Evolutionary conservation across 1,139 yeast species (phyloP).

Genomic region (Sugiyamaella japonica): DNA sequence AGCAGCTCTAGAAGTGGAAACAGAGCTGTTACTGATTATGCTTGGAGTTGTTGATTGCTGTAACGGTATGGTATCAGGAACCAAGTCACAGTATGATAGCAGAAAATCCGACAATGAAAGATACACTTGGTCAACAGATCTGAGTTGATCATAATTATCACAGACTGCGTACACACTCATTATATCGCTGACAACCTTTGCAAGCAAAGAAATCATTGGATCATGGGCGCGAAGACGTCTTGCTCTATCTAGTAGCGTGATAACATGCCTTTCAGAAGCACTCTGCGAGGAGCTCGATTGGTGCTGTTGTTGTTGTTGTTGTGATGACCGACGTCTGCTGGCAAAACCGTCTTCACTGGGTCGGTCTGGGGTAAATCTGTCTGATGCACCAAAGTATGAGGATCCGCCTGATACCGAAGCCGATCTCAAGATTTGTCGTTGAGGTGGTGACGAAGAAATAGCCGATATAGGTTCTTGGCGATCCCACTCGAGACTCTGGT

Average conservation of each 20-base stretch:
- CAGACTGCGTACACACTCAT: conserved; percentile 28
- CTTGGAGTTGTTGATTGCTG: background rate
- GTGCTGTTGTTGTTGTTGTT: conserved; percentile 8
- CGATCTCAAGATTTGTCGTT: background rate
- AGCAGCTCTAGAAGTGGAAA: background rate
- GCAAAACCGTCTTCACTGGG: background rate
- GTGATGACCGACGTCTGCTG: background rate
- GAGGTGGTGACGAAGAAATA: conserved; percentile 15
- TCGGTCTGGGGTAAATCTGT: conserved; percentile 5
- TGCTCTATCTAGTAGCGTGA: conserved; percentile 29
- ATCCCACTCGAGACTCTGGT: conserved; percentile 18
- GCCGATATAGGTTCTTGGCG: conserved; percentile 21
- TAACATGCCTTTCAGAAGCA: conserved; percentile 33
- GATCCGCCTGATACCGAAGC: conserved; percentile 3
- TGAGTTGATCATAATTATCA: conserved; percentile 17
- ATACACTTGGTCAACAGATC: conserved; percentile 31
- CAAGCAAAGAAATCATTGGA: conserved; percentile 31
- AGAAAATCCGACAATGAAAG: conserved; percentile 34
- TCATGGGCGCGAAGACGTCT: conserved; percentile 24
- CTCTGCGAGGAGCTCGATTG: conserved; percentile 25
- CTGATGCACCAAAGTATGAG: background rate
- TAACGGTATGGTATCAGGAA: conserved; percentile 9
- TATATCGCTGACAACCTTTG: conserved; percentile 33
- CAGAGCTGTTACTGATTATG: background rate
- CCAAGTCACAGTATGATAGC: conserved; percentile 24